Base-by-base conservation (phyloP, 108 stramenopile species). In the Pseudonitzschia pungens region DNA sequence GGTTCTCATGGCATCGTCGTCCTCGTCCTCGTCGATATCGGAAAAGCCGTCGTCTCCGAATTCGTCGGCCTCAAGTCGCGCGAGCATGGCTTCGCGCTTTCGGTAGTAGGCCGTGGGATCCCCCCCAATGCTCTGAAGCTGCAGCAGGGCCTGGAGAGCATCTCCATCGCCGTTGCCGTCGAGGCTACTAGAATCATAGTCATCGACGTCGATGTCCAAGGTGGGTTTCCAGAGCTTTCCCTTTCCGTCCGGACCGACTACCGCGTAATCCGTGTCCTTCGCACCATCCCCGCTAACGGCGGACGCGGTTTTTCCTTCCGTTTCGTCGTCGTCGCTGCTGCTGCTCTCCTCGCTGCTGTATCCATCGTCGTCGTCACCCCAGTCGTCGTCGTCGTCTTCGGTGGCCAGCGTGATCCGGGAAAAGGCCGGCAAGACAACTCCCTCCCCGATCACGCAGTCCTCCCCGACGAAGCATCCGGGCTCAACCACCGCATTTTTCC, bases 381-480 rank as follows among this genome's bases (percentile, higher is more conserved):
- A 81, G 66, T 81, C 84, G 44, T 90, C 86, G 14, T 81, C 84
- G 14, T 82, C 78, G 0, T 76, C 82, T 9, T 87, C 90, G 33
- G 68, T 75, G 36, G 70, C 75, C n/a, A 89, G 51, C 2, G 96
- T 96, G 54, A 97, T 83, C 57, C 98, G 83, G 7, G 96, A 91
- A 83, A 91, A 97, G 58, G 92, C 89, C 9, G 85, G 82, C 22
- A 97, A 67, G 21, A 71, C 71, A 27, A 95, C 84, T 56, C 88
- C 86, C 55, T 80, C 73, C 22, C 95, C 96, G 75, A 98, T 84
- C 15, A 97, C 74, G 62, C 96, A 95, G 54, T 93, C 94, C 57
- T 71, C 60, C 50, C 96, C 95, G 72, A 98, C 85, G 20, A 97
- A 81, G 78, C 96, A 97, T 48, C 98, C 98, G 60, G 77, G 78